These are phyloP conservation scores for Ceratorhiza oryzae-sativae DNA, from an alignment of 1,284 basidiomycete species.

Conservation along the genomic window DNA sequence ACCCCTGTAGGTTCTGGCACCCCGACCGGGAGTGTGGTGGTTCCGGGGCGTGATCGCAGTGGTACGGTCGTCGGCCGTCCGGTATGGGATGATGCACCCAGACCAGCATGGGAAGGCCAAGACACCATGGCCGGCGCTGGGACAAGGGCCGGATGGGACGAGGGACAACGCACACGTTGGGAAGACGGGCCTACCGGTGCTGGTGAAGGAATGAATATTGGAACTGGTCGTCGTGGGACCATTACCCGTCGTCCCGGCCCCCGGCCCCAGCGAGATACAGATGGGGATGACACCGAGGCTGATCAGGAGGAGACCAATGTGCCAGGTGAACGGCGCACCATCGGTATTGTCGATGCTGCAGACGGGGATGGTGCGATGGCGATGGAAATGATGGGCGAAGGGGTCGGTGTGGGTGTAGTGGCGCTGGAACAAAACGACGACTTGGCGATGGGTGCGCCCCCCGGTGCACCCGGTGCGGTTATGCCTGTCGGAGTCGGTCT, in stretches of 20 bases:
- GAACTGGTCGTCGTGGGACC: conserved; percentile 14
- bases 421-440: conserved; percentile 71
- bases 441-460: conserved; percentile 85
- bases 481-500: conserved; percentile 10
- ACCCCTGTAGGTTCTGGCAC: conserved; percentile 67
- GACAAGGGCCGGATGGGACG: conserved; percentile 7
- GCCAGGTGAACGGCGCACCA: conserved; percentile 51
- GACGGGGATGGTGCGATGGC: conserved; percentile 54
- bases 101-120: conserved; percentile 43
- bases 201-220: not conserved
- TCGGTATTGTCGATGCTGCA: conserved; percentile 63
- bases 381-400: conserved; percentile 44
- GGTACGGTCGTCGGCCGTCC: conserved; percentile 75
- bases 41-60: conserved; percentile 68
- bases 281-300: conserved; percentile 50
- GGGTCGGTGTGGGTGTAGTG: conserved; percentile 50
- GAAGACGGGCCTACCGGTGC: conserved; percentile 51
- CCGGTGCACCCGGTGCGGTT: conserved; percentile 76
- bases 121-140: not conserved
- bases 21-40: conserved; percentile 58
- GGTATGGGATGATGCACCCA: conserved; percentile 58
- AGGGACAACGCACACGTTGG: conserved; percentile 49
- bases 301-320: conserved; percentile 56
- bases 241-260: conserved; percentile 11
- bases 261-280: conserved; percentile 47